phyloP scores from a whole-genome alignment of 1,139 yeast genomes.

The Scheffersomyces cryptocercus region DNA sequence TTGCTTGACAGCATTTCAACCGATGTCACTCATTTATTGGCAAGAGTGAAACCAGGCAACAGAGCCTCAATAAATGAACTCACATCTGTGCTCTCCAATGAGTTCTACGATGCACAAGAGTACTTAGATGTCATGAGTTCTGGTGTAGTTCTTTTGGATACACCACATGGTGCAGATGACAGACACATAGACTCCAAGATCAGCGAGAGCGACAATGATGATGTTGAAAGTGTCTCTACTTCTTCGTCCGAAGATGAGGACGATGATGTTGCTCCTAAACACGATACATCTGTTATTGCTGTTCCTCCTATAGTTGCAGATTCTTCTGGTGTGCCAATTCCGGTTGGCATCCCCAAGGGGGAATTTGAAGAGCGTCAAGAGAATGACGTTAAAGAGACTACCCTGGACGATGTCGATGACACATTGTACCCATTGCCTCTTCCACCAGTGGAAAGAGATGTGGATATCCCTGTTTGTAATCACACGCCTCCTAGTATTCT shows the following conservation, averaged over 20 bases:
- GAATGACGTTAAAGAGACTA: background rate
- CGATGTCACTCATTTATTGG: constrained; percentile 20
- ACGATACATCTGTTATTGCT: too few species aligned
- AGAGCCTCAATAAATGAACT: constrained; percentile 19
- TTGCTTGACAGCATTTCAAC: constrained; percentile 15
- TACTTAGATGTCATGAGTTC: constrained; percentile 39
- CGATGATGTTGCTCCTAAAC: background rate
- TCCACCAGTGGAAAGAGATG: constrained; percentile 52
- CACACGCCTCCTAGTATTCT: constrained; percentile 81
- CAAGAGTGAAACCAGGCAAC: constrained; percentile 11
- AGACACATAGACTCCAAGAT: constrained; percentile 5
- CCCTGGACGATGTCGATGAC: constrained; percentile 22
- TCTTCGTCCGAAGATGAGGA: constrained; percentile 10
- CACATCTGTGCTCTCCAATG: constrained; percentile 36
- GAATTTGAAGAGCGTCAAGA: background rate
- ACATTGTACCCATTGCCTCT: constrained; percentile 68
- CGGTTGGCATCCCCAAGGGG: too few species aligned
- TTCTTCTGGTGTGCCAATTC: too few species aligned
- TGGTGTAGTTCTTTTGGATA: constrained; percentile 39
- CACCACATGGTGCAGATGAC: constrained; percentile 1
- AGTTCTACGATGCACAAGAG: constrained; percentile 72
- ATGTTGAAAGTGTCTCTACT: constrained; percentile 17
- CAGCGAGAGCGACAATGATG: constrained; percentile 12
- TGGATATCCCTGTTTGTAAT: constrained; percentile 59
- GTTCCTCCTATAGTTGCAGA: too few species aligned